These are phyloP conservation scores for Arachis hypogaea DNA, from an alignment of 306 rosid genomes.

Conservation along the genomic window DNA sequence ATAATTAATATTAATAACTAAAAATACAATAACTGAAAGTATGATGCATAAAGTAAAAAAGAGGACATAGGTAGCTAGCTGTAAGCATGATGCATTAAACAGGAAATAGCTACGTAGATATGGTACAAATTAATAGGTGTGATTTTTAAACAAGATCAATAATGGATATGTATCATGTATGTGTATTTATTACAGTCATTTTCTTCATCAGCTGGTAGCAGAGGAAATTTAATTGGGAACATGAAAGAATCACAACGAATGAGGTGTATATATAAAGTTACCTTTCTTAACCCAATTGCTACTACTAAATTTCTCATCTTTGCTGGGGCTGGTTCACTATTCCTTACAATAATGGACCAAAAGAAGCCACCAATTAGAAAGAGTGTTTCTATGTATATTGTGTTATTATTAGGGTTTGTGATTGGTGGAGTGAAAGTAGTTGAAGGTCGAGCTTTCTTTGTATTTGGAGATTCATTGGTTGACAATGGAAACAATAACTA, in stretches of 20 bases:
- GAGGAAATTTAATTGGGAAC: conserved; percentile 36
- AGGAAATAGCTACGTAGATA: neutral
- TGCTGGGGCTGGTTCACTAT: neutral
- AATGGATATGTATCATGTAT: too few relatives aligned
- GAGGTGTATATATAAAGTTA: conserved; percentile 39
- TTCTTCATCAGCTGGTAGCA: conserved; percentile 30
- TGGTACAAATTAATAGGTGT: too few relatives aligned
- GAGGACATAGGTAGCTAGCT: neutral
- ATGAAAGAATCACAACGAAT: conserved; percentile 32
- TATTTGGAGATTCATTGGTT: conserved; percentile 89
- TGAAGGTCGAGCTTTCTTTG: conserved; percentile 68
- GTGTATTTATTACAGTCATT: conserved; percentile 21
- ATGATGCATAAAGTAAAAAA: neutral
- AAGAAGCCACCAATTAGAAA: neutral
- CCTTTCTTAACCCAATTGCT: neutral
- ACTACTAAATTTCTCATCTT: too few relatives aligned
- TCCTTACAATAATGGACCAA: conserved; percentile 22
- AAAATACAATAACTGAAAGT: too few relatives aligned
- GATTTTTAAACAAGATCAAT: too few relatives aligned
- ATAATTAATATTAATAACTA: too few relatives aligned
- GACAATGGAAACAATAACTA: conserved; percentile 90
- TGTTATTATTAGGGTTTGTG: too few relatives aligned
- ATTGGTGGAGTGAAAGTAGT: neutral
- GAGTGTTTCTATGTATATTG: neutral
- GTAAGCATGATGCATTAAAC: conserved; percentile 34